Evolutionary conservation across 2,329 filamentous ascomycete genomes (phyloP), one percentile per base, ranked within the genome.

Genomic region (Alternaria metachromatica): DNA sequence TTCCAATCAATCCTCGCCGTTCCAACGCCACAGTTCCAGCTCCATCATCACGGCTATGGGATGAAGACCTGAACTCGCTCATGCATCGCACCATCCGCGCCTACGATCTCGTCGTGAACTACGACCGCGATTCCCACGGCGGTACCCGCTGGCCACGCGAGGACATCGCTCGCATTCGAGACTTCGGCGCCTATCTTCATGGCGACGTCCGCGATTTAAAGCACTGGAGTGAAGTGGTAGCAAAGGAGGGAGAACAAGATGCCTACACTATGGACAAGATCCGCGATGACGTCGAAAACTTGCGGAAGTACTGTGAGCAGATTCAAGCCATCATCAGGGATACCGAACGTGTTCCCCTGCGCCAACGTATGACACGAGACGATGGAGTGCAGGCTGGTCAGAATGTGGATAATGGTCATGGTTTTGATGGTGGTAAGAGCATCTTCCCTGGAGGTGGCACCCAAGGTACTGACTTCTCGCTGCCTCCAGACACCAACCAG

Each of bases 51-150:
- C 60, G 62, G 9, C 51, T 65, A 33, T 69, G 68, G 62, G 41
- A 60, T 20, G 28, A 55, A 6, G 44, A 53, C 1, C 55, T 68
- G 10, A 63, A 69, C n/a, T 18, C 44, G 6, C 63, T 73, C 13
- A 64, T 69, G 4, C 23, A 55, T 18, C 69, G 68, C 43, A 73
- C 70, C 3, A 7, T 63, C 6, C 65, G 65, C 43, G 70, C 68
- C 46, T 71, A 69, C 54, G 63, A 69, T n/a, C 61, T 75, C 10
- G 60, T 74, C 15, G 43, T 68, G 37, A 55, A 63, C 43, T 73
- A 73, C 51, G 18, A 58, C 7, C 62, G 63, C 21, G 65, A 71
- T 18, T 66, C 60, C 2, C 30, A 56, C 25, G 65, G 57, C n/a
- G 72, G 72, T 4, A 55, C 50, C 51, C 68, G 72, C 55, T 73